Conservation (phyloP, 148 eudicot species). For the Nepenthes mirabilis region DNA sequence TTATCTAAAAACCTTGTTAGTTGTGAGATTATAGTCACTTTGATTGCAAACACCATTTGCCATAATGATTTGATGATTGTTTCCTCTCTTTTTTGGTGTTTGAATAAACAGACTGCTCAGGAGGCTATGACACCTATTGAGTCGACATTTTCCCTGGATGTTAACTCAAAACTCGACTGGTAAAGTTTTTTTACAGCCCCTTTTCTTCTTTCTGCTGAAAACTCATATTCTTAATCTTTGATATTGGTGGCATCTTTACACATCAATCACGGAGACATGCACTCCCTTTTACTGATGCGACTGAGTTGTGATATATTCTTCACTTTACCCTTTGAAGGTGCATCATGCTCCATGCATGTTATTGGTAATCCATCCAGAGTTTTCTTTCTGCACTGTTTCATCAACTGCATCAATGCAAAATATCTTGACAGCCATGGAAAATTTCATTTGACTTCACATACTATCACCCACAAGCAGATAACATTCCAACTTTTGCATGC, state of each 20-base stretch:
- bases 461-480: too few species aligned
- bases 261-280: background rate
- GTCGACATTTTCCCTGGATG: slow-evolving; percentile 90
- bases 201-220: background rate
- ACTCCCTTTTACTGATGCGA: too few species aligned
- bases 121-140: slow-evolving; percentile 99
- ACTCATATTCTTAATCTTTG: background rate
- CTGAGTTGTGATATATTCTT: too few species aligned
- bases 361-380: background rate
- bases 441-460: too few species aligned
- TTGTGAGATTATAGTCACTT: too few species aligned
- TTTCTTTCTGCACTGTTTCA: too few species aligned
- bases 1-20: too few species aligned
- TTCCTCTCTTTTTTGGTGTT: slow-evolving; percentile 1
- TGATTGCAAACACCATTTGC: too few species aligned
- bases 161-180: slow-evolving; percentile 93
- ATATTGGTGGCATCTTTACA: background rate
- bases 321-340: too few species aligned
- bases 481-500: too few species aligned
- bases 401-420: too few species aligned
- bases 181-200: slow-evolving; percentile 15
- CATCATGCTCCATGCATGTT: background rate
- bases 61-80: background rate
- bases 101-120: slow-evolving; percentile 69
- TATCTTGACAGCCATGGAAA: too few species aligned